Conservation (phyloP, 805 yeast genomes). For the Metschnikowia gruessii region DNA sequence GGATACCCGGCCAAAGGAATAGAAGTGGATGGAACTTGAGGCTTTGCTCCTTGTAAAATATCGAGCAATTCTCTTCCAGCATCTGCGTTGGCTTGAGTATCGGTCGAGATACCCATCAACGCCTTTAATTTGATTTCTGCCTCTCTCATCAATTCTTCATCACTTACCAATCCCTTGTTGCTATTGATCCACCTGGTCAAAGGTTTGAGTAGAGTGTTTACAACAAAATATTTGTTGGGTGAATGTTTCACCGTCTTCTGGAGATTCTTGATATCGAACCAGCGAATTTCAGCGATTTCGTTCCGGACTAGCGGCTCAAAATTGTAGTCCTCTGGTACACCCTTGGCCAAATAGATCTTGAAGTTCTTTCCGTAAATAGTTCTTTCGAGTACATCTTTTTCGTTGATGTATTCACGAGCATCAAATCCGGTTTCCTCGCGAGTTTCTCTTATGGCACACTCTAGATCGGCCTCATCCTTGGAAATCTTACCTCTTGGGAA, state of each 20-base stretch:
- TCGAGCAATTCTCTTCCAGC: slow-evolving; percentile 77
- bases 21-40: slow-evolving; percentile 3
- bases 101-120: slow-evolving; percentile 54
- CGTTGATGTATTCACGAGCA: slow-evolving; percentile 61
- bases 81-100: slow-evolving; percentile 39
- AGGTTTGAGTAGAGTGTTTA: slow-evolving; percentile 50
- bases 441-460: slow-evolving; percentile 90
- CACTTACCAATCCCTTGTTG: slow-evolving; percentile 46
- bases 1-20: slow-evolving; percentile 9
- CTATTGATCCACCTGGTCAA: slow-evolving; percentile 53
- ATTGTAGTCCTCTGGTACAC: slow-evolving; percentile 71
- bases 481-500: slow-evolving; percentile 97
- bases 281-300: slow-evolving; percentile 80
- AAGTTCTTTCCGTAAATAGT: slow-evolving; percentile 81
- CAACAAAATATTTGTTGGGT: slow-evolving; percentile 42
- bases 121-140: slow-evolving; percentile 66
- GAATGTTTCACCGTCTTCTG: slow-evolving; percentile 41
- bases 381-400: slow-evolving; percentile 74
- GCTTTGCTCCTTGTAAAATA: slow-evolving; percentile 45
- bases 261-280: slow-evolving; percentile 58
- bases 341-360: slow-evolving; percentile 72
- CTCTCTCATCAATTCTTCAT: slow-evolving; percentile 55
- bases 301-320: slow-evolving; percentile 83
- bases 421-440: slow-evolving; percentile 94
- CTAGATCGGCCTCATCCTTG: slow-evolving; percentile 83